Conservation (phyloP, 352 stramenopile genomes). For the Globisporangium radiosum region DNA sequence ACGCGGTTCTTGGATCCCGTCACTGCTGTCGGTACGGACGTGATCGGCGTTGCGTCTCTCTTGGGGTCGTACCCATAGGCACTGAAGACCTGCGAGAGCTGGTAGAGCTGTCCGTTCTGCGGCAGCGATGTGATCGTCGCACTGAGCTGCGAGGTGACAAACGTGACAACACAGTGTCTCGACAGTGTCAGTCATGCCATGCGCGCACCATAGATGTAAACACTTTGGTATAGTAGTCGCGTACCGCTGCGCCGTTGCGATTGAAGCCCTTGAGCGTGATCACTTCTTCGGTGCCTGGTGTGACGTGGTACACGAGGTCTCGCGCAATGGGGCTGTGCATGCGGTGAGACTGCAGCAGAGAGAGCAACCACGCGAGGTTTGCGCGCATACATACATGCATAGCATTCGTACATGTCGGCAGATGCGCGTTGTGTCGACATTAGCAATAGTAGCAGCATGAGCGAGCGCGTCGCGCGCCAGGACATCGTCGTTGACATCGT, state of each 20-base stretch:
- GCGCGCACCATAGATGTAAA: not conserved
- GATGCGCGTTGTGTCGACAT: no score
- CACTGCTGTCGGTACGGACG: conserved; percentile 42
- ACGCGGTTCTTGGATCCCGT: conserved; percentile 84
- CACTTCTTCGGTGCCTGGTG: conserved; percentile 63
- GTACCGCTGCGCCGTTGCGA: conserved; percentile 35
- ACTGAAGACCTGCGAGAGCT: conserved; percentile 86
- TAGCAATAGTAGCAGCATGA: no score
- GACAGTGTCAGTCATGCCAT: not conserved
- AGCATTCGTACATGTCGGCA: conserved; percentile 1
- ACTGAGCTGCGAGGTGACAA: conserved; percentile 29
- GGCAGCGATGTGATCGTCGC: conserved; percentile 83
- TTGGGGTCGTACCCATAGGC: conserved; percentile 88
- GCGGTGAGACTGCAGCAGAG: no score
- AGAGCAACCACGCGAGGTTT: no score
- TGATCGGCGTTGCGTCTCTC: conserved; percentile 46
- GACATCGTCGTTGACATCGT: no score
- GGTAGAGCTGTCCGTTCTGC: conserved; percentile 75
- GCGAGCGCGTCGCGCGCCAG: no score
- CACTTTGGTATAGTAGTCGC: not conserved
- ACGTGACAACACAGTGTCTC: not conserved
- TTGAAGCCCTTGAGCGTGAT: conserved; percentile 82
- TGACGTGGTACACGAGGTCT: conserved; percentile 70
- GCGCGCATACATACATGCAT: not conserved
- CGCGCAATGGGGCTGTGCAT: conserved; percentile 42